Conservation (phyloP, 352 stramenopile genomes). For the Globisporangium emineosum region DNA sequence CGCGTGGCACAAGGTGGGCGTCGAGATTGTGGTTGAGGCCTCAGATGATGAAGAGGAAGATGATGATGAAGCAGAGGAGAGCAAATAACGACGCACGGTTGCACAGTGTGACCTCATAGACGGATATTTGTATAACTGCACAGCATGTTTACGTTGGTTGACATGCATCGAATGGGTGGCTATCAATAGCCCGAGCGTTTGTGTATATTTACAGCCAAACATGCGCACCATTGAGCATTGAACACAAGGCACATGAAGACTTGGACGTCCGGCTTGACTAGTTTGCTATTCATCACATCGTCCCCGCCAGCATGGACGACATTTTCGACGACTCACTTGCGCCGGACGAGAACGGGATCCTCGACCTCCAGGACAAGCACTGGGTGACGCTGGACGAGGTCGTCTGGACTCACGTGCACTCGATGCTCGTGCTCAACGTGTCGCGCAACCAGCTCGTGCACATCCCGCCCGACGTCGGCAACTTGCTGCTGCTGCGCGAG, state of each 20-base stretch:
- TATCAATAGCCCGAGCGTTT: background rate
- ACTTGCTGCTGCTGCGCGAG: conserved; percentile 61
- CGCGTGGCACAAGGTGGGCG: conserved; percentile 91
- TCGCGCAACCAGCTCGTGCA: conserved; percentile 71
- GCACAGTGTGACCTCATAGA: background rate
- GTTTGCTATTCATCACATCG: background rate
- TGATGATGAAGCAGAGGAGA: conserved; percentile 12
- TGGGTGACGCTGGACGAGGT: conserved; percentile 79
- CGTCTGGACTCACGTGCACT: conserved; percentile 65
- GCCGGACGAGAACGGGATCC: conserved; percentile 63
- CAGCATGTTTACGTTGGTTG: background rate
- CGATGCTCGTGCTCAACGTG: conserved; percentile 69
- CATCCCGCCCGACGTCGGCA: conserved; percentile 51
- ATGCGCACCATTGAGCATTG: background rate
- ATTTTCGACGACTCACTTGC: conserved; percentile 59
- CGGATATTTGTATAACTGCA: conserved; percentile 6
- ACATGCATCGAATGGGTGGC: background rate
- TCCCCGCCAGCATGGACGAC: conserved; percentile 48
- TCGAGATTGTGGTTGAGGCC: conserved; percentile 52
- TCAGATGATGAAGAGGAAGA: conserved; percentile 39
- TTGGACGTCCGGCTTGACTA: background rate
- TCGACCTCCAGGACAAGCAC: conserved; percentile 74
- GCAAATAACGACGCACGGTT: background rate
- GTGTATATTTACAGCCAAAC: background rate
- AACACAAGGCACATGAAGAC: background rate